Evolutionary conservation across 106 monocot species (phyloP).

Genomic region (Dactylorhiza incarnata): DNA sequence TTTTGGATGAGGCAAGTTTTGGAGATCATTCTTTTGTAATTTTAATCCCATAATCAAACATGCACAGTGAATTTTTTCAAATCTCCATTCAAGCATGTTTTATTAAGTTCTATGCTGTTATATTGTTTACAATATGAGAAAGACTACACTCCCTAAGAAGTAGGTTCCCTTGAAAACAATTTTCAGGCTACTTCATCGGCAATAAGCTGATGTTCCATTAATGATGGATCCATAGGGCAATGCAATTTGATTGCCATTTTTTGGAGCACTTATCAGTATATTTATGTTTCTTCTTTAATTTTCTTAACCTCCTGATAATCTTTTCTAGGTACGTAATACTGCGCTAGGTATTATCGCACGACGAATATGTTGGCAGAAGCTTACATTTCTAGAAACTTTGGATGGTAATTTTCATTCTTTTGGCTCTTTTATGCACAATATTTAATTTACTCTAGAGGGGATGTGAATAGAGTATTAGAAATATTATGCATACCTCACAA

Average conservation of each 20-base stretch:
- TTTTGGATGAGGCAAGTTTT: slow-evolving; percentile 85
- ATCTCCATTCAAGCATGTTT: not conserved
- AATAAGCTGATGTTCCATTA: not conserved
- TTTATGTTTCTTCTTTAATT: not conserved
- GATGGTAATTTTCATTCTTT: slow-evolving; percentile 44
- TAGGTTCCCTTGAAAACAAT: not conserved
- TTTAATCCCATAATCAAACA: not conserved
- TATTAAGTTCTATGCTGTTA: not conserved
- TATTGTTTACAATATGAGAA: not conserved
- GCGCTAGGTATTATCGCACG: slow-evolving; percentile 91
- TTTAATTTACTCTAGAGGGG: not conserved
- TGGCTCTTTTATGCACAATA: not conserved
- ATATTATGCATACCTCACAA: too few species aligned
- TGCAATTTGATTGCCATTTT: not conserved
- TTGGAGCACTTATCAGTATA: not conserved
- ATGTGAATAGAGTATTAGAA: too few species aligned
- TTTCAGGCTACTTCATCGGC: not conserved
- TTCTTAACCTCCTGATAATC: not conserved
- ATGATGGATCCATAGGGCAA: not conserved
- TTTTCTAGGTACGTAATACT: slow-evolving; percentile 73
- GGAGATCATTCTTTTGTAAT: not conserved
- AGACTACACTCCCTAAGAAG: not conserved
- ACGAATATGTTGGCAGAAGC: slow-evolving; percentile 62
- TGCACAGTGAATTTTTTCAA: too few species aligned
- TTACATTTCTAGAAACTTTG: slow-evolving; percentile 74